A percentile compares a stretch with the other conserved stretches of the same genome.
phyloP scores from a whole-genome alignment of 2,329 filamentous ascomycete genomes.

The Cadophora sp. region DNA sequence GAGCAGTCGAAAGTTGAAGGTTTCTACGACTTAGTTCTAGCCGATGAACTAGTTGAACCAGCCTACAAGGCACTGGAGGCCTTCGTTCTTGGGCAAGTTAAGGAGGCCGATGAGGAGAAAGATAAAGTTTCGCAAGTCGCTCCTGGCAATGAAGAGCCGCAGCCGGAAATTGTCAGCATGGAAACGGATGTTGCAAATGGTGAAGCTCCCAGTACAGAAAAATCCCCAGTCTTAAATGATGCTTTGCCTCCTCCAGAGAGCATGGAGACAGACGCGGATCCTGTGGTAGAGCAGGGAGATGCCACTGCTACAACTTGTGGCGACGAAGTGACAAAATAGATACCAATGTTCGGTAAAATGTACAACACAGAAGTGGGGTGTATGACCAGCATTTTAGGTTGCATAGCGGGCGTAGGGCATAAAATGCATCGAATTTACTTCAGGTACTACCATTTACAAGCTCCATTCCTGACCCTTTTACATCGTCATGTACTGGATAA shows the following conservation, averaged over 20 bases:
- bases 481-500: slow-evolving; percentile 43
- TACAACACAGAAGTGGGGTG: slow-evolving; percentile 9
- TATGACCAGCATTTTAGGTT: slow-evolving; percentile 9
- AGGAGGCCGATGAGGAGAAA: slow-evolving; percentile 22
- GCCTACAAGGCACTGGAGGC: slow-evolving; percentile 57
- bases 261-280: neutral
- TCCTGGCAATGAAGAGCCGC: neutral
- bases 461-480: slow-evolving; percentile 28
- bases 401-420: slow-evolving; percentile 20
- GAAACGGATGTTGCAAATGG: slow-evolving; percentile 31
- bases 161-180: slow-evolving; percentile 15
- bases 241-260: neutral
- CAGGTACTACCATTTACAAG: slow-evolving; percentile 20
- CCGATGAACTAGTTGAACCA: slow-evolving; percentile 58
- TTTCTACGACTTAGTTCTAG: slow-evolving; percentile 58
- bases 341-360: slow-evolving; percentile 3
- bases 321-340: slow-evolving; percentile 4
- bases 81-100: slow-evolving; percentile 52
- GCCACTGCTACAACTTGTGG: neutral
- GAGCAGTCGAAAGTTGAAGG: slow-evolving; percentile 54
- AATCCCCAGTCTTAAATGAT: neutral
- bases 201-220: slow-evolving; percentile 12
- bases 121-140: slow-evolving; percentile 10
- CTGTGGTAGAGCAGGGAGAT: neutral
- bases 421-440: slow-evolving; percentile 13